Base-by-base conservation (phyloP, 2,329 filamentous ascomycete species). In the Colletotrichum liaoningense region DNA sequence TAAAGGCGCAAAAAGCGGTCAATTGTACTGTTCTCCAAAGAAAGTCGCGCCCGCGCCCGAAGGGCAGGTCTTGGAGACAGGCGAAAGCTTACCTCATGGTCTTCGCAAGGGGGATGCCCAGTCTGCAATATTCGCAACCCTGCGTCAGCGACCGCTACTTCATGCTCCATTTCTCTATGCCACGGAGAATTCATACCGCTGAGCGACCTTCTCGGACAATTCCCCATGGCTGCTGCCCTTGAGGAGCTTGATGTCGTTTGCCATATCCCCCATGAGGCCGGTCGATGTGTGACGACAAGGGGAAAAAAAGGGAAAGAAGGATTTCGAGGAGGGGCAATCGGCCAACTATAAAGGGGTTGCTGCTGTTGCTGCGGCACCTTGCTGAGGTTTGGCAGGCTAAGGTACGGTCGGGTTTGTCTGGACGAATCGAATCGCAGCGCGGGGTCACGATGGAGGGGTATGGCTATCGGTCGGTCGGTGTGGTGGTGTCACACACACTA, bases 21-120 rank as follows among this genome's bases (percentile, higher is more conserved):
- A 56, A 35, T 12, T 24, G 91, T 83, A 93, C 87, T 59, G 92
- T 91, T 84, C 92, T 92, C 63, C 90, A 90, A 76, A 86, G 79
- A 93, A 89, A 91, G 72, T 91, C 91, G 73, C 93, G 86, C 79
- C 91, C 92, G 79, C 59, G 71, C 28, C 35, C 11, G 52, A 9
- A 11, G 22, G 22, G 65, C 35, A 7, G 38, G 33, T 42, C 24
- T 46, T 30, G 30, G 7, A 26, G 1, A 8, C 55, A 16, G 19
- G n/a, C 28, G 24, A 52, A 28, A 46, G 49, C 73, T 63, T 66
- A 73, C 63, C 72, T 74, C 73, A 74, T 74, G 11, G 73, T 73
- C 62, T 69, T 73, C 46, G 72, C 67, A 22, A 73, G 63, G 71
- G 64, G 64, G 63, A 74, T 74, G 33, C 72, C 72, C 26, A 74